phyloP scores from a whole-genome alignment of 2,329 filamentous ascomycete genomes.

The Furcasterigmium furcatum region DNA sequence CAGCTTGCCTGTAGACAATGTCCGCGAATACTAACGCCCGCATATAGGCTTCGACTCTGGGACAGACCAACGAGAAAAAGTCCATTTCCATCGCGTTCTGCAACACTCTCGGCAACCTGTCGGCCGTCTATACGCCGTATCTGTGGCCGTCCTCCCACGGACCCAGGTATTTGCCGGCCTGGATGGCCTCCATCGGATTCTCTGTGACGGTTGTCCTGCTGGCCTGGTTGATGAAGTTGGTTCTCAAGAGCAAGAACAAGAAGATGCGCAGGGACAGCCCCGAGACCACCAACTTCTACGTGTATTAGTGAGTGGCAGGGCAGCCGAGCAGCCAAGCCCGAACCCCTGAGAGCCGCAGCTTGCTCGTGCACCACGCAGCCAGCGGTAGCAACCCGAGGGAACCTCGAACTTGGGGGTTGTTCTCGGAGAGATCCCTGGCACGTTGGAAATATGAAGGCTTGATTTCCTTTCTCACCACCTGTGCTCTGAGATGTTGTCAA shows the following conservation, averaged over 20 bases:
- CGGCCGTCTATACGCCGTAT: slow-evolving; percentile 35
- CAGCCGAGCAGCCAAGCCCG: too few relatives aligned
- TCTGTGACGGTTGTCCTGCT: slow-evolving; percentile 26
- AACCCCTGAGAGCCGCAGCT: too few relatives aligned
- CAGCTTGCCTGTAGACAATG: too few relatives aligned
- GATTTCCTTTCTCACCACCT: too few relatives aligned
- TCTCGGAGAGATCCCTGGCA: too few relatives aligned
- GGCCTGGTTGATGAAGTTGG: slow-evolving; percentile 30
- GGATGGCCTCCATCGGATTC: slow-evolving; percentile 13
- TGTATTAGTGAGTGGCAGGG: too few relatives aligned
- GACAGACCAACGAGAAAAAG: slow-evolving; percentile 43
- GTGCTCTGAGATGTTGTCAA: too few relatives aligned
- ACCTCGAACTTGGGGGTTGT: too few relatives aligned
- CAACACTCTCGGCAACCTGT: slow-evolving; percentile 29
- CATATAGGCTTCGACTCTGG: slow-evolving; percentile 29
- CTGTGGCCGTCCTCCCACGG: slow-evolving; percentile 29
- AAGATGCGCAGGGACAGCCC: slow-evolving; percentile 18
- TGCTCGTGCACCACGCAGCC: too few relatives aligned
- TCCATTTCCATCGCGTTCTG: slow-evolving; percentile 37
- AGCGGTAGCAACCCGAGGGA: too few relatives aligned
- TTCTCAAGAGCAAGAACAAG: slow-evolving; percentile 29
- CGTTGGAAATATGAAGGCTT: too few relatives aligned
- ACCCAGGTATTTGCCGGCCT: slow-evolving; percentile 15
- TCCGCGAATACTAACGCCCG: too few relatives aligned
- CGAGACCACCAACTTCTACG: slow-evolving; percentile 19